phyloP scores from a whole-genome alignment of 495 filamentous ascomycete genomes.

The Viridothelium virens region DNA sequence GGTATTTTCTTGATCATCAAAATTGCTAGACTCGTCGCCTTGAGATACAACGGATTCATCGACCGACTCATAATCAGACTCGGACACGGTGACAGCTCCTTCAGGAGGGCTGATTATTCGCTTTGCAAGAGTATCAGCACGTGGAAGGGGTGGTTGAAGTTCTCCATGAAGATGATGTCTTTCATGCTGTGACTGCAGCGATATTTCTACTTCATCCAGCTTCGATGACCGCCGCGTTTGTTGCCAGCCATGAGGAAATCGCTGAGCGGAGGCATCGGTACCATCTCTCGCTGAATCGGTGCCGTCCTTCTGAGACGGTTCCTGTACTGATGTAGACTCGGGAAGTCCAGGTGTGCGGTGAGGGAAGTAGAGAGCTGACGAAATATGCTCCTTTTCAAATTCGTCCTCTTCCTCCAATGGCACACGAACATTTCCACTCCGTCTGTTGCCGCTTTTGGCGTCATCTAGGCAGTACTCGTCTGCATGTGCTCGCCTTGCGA shows the following conservation, averaged over 20 bases:
- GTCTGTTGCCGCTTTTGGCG: no score
- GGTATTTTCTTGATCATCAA: constrained; percentile 52
- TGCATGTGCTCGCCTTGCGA: background rate
- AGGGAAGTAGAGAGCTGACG: constrained; percentile 86
- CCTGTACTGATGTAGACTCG: background rate
- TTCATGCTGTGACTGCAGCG: constrained; percentile 53
- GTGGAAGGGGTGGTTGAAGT: constrained; percentile 5
- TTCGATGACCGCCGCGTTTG: background rate
- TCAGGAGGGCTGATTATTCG: constrained; percentile 13
- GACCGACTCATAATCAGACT: constrained; percentile 52
- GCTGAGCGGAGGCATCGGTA: background rate
- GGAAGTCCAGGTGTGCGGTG: constrained; percentile 43
- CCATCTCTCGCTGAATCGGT: background rate
- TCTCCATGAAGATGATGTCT: constrained; percentile 52
- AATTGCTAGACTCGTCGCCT: constrained; percentile 46
- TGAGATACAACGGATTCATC: constrained; percentile 48
- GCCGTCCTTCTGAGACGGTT: background rate
- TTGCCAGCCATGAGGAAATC: background rate
- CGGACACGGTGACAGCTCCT: constrained; percentile 38
- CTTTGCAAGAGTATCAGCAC: constrained; percentile 4
- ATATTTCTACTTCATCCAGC: constrained; percentile 47
- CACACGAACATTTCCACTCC: background rate
- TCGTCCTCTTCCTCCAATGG: constrained; percentile 63
- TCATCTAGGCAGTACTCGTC: constrained; percentile 2
- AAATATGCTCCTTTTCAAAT: constrained; percentile 87